Percentiles rank a stretch among this genome's conserved stretches.
Evolutionary conservation across 2,329 filamentous ascomycete species (phyloP).

Genomic region (Clarireedia paspali): DNA sequence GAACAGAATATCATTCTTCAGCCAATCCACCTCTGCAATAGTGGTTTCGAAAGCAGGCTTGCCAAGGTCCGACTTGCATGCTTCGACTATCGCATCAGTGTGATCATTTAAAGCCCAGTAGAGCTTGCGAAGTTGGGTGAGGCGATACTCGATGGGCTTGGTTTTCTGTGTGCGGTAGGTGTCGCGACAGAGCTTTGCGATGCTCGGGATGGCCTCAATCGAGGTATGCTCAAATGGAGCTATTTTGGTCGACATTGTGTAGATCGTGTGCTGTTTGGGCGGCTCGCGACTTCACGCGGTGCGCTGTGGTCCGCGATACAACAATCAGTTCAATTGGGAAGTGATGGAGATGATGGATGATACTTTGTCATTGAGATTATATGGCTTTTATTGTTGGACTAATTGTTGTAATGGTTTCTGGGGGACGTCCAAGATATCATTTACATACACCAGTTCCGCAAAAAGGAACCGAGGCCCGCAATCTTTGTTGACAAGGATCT

Average conservation of each 20-base stretch:
- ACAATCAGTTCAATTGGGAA: too few relatives aligned
- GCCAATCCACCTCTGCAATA: conserved; percentile 69
- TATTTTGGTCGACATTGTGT: conserved; percentile 16
- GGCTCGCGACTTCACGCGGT: too few relatives aligned
- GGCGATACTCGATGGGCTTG: conserved; percentile 71
- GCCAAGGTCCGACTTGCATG: conserved; percentile 68
- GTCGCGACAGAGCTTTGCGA: conserved; percentile 51
- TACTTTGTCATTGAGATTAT: too few relatives aligned
- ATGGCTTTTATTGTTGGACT: too few relatives aligned
- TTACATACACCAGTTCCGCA: too few relatives aligned
- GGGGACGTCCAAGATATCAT: too few relatives aligned
- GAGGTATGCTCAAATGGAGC: conserved; percentile 50
- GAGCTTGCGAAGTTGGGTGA: conserved; percentile 82
- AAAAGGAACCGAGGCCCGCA: too few relatives aligned
- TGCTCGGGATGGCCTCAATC: conserved; percentile 56
- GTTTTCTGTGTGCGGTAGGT: conserved; percentile 78
- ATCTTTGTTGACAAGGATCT: too few relatives aligned
- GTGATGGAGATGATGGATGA: too few relatives aligned
- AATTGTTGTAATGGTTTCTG: too few relatives aligned
- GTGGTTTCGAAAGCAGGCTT: conserved; percentile 71
- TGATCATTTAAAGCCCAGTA: conserved; percentile 90
- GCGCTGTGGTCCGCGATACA: not conserved
- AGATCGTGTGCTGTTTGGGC: not conserved
- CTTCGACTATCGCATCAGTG: conserved; percentile 62
- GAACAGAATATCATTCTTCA: conserved; percentile 74